Base-by-base conservation (phyloP, 2,329 filamentous ascomycete genomes). In the Cladosporium sp. region DNA sequence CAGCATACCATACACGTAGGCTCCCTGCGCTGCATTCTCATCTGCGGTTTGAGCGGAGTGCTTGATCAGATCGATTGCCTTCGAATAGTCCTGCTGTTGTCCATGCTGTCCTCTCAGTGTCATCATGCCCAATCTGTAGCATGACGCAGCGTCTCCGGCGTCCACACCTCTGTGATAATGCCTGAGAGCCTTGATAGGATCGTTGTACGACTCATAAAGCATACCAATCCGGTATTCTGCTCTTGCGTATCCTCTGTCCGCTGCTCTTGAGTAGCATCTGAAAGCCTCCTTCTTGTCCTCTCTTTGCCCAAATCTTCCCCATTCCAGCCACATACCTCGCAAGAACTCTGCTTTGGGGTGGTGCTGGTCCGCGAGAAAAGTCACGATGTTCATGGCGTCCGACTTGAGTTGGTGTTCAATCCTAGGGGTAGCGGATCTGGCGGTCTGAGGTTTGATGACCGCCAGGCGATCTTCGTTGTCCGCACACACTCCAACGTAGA, bases 181-280 rank as follows among this genome's bases (percentile, higher is more conserved):
- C 69, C 88, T 87, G 69, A 97, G 86, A 5, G 94, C 94, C 73
- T 96, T 97, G 63, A 87, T 83, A 61, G 92, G 88, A 69, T 99
- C 93, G 70, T 96, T 96, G 4, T 92, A 93, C 72, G 89, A 92
- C 76, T 99, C 94, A 72, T 92, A 97, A 59, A 97, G 88, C 93
- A 97, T 99, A 63, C 94, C 94, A 77, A 99, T 96, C 49, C 94
- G 86, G 74, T 99, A 99, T 74, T 97, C 91, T 19, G 94, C 92
- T 66, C 94, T 83, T 20, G 88, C 85, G 75, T 92, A 96, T 59
- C 91, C 91, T 67, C 90, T 87, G 67, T 92, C 88, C 30, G 91
- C 88, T n/a, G 94, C 90, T 67, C 88, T 82, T 62, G 87, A 86
- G 76, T 97, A 99, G 68, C 88, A 89, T 61, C 86, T 78, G 72